phyloP scores from a whole-genome alignment of 768 basidiomycete species.

The Coprinellus aureogranulatus region DNA sequence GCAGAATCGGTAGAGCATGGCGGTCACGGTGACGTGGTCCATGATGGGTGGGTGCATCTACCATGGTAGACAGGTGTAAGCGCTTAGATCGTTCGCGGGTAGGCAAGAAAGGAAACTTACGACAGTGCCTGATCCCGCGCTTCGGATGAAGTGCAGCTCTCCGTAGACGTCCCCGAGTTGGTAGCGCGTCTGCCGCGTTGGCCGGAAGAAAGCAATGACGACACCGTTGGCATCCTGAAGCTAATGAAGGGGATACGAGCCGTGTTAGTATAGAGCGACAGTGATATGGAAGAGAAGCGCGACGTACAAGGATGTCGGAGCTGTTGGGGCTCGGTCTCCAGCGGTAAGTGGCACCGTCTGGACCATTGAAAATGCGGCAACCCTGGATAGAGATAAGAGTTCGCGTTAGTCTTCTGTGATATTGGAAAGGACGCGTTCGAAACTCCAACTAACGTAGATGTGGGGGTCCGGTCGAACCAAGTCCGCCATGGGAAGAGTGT shows the following conservation, averaged over 20 bases:
- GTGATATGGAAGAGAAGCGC: constrained; percentile 10
- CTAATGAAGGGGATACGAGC: constrained; percentile 37
- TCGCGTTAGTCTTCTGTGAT: constrained; percentile 6
- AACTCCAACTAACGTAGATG: constrained; percentile 48
- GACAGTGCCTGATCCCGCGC: constrained; percentile 78
- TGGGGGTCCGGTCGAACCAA: constrained; percentile 69
- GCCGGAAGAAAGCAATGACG: constrained; percentile 78
- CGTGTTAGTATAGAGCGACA: constrained; percentile 15
- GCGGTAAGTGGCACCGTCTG: constrained; percentile 76
- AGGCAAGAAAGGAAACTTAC: constrained; percentile 41
- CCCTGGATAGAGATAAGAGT: constrained; percentile 38
- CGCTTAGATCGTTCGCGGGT: constrained; percentile 10
- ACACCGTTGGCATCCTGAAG: constrained; percentile 68
- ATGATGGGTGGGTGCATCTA: constrained; percentile 88
- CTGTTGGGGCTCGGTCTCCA: constrained; percentile 69
- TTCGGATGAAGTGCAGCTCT: constrained; percentile 79
- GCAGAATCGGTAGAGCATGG: constrained; percentile 83
- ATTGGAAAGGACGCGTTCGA: constrained; percentile 7
- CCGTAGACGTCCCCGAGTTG: constrained; percentile 85
- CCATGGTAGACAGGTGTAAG: constrained; percentile 11
- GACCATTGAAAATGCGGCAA: constrained; percentile 72
- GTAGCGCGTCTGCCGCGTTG: constrained; percentile 74
- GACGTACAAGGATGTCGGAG: constrained; percentile 59
- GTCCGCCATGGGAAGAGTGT: constrained; percentile 78
- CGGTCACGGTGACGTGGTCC: constrained; percentile 82